These are phyloP conservation scores for Scleroderma citrinum DNA, from an alignment of 768 basidiomycete genomes.

Conservation along the genomic window DNA sequence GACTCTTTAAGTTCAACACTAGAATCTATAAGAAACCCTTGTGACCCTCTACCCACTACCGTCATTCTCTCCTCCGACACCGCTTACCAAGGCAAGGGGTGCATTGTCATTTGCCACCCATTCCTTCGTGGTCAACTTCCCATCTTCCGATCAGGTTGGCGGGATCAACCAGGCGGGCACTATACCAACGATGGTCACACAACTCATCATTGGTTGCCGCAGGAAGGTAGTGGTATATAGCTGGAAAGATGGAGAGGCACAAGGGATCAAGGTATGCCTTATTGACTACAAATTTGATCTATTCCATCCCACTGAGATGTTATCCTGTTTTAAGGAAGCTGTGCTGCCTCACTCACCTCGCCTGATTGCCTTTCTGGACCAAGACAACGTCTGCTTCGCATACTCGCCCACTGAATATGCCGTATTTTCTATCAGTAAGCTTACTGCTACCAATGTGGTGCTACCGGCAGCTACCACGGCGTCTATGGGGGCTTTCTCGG, in stretches of 20 bases:
- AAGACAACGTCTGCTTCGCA: constrained; percentile 61
- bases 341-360: constrained; percentile 87
- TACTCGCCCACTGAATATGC: constrained; percentile 68
- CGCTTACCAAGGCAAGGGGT: constrained; percentile 68
- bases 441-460: constrained; percentile 50
- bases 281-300: not conserved
- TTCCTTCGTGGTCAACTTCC: constrained; percentile 48
- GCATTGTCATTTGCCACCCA: constrained; percentile 81
- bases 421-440: constrained; percentile 59
- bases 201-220: constrained; percentile 79
- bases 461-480: constrained; percentile 32
- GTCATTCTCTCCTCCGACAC: constrained; percentile 60
- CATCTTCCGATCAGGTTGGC: constrained; percentile 19
- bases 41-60: constrained; percentile 76
- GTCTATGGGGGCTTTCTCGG: constrained; percentile 70
- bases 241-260: constrained; percentile 81
- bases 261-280: constrained; percentile 62
- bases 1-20: not conserved
- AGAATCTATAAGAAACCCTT: constrained; percentile 48
- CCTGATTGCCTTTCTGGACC: constrained; percentile 65
- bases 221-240: constrained; percentile 79
- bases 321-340: constrained; percentile 53
- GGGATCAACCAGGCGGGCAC: constrained; percentile 17
- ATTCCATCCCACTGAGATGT: not conserved
- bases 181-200: constrained; percentile 66